These are phyloP conservation scores for Colletotrichum eremochloae DNA, from an alignment of 2,329 filamentous ascomycete species.

Conservation along the genomic window DNA sequence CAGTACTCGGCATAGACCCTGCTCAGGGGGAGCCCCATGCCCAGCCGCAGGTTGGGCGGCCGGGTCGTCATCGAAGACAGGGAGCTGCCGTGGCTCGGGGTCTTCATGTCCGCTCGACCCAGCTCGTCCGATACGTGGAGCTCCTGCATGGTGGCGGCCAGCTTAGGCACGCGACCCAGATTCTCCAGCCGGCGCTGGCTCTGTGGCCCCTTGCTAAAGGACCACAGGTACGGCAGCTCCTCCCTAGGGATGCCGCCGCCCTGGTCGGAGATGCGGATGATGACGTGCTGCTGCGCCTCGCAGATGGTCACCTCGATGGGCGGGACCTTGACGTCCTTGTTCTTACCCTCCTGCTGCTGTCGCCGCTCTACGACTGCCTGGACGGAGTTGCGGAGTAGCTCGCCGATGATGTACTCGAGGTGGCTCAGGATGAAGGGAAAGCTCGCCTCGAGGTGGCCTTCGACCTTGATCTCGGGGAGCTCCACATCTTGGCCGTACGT, in stretches of 20 bases:
- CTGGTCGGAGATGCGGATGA: constrained; percentile 95
- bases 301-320: constrained; percentile 96
- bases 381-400: constrained; percentile 93
- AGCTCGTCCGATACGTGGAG: constrained; percentile 67
- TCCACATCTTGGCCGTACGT: constrained; percentile 79
- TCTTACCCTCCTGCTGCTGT: constrained; percentile 50
- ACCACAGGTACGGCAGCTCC: constrained; percentile 92
- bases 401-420: constrained; percentile 96
- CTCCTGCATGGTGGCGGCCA: constrained; percentile 95
- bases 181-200: constrained; percentile 85
- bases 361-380: constrained; percentile 89
- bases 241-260: constrained; percentile 91
- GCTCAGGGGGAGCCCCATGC: constrained; percentile 94
- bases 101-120: constrained; percentile 57
- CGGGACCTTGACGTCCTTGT: constrained; percentile 57
- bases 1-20: constrained; percentile 98
- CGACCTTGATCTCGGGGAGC: constrained; percentile 85
- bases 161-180: constrained; percentile 85
- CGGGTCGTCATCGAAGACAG: constrained; percentile 84
- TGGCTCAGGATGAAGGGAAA: constrained; percentile 98
- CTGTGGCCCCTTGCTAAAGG: constrained; percentile 92
- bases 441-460: constrained; percentile 88
- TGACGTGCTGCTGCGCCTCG: constrained; percentile 93
- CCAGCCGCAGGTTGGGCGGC: constrained; percentile 87
- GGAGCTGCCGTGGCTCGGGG: constrained; percentile 69